Percentiles rank a stretch among this genome's conserved stretches.
These are phyloP conservation scores for Cnidoscolus chayamansa DNA, from an alignment of 441 rosid species.

Conservation along the genomic window DNA sequence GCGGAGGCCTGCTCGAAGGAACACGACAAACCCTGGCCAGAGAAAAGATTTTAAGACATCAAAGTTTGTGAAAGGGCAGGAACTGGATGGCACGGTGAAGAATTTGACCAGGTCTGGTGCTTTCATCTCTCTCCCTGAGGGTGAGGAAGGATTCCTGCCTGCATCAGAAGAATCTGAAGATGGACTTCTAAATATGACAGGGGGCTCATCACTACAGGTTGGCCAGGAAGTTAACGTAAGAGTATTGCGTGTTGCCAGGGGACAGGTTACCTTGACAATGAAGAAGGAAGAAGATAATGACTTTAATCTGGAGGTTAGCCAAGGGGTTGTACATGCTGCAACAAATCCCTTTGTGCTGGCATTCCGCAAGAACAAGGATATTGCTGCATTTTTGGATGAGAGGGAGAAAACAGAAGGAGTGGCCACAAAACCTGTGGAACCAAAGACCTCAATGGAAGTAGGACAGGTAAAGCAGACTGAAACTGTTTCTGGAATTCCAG, in stretches of 20 bases:
- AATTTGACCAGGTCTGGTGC: conserved; percentile 76
- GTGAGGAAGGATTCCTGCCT: conserved; percentile 93
- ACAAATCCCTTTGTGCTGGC: conserved; percentile 79
- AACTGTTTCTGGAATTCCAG: conserved; percentile 26
- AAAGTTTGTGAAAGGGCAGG: conserved; percentile 75
- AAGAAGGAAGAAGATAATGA: conserved; percentile 54
- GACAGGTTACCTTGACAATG: conserved; percentile 83
- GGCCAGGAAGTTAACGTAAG: conserved; percentile 78
- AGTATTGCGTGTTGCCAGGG: conserved; percentile 61
- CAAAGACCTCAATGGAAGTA: conserved; percentile 25
- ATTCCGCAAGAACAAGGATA: conserved; percentile 67
- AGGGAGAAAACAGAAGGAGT: conserved; percentile 34
- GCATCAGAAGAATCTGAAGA: conserved; percentile 67
- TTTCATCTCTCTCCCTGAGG: conserved; percentile 84
- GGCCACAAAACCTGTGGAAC: conserved; percentile 27
- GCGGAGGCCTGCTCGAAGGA: conserved; percentile 53
- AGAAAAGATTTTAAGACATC: conserved; percentile 48
- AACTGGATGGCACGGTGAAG: conserved; percentile 74
- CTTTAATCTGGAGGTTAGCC: conserved; percentile 34
- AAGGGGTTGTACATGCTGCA: conserved; percentile 59
- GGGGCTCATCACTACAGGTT: conserved; percentile 50
- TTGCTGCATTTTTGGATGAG: conserved; percentile 67
- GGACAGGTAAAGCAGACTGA: conserved; percentile 24
- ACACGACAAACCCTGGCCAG: conserved; percentile 43
- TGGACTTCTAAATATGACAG: conserved; percentile 63